These are phyloP conservation scores for Alternaria ethzedia DNA, from an alignment of 2,329 filamentous ascomycete genomes.

Conservation along the genomic window DNA sequence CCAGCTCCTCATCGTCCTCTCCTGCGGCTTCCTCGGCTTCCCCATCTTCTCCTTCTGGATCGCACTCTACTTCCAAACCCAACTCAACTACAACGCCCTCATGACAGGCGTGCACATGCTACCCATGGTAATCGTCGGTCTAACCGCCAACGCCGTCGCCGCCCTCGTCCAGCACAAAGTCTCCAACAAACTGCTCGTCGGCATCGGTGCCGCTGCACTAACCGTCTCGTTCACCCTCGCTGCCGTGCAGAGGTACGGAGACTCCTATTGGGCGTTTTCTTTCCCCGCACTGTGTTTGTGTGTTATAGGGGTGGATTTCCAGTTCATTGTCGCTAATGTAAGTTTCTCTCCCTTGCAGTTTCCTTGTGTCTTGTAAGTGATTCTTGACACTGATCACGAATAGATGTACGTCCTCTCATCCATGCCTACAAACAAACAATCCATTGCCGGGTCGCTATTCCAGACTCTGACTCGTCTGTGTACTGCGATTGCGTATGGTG, in stretches of 20 bases:
- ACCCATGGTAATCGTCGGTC: conserved; percentile 68
- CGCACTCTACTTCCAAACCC: conserved; percentile 68
- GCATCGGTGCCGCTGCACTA: conserved; percentile 56
- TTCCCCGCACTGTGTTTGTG: conserved; percentile 67
- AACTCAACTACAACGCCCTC: conserved; percentile 60
- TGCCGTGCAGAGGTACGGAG: conserved; percentile 61
- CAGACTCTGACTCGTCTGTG: conserved; percentile 69
- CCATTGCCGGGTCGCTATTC: conserved; percentile 71
- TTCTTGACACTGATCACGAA: not conserved
- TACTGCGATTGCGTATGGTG: conserved; percentile 65
- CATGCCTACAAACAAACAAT: conserved; percentile 67
- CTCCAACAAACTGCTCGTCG: conserved; percentile 69
- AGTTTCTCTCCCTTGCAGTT: conserved; percentile 24
- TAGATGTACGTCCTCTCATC: conserved; percentile 74
- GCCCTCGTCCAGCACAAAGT: conserved; percentile 67
- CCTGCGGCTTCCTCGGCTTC: conserved; percentile 69
- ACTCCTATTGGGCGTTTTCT: conserved; percentile 69
- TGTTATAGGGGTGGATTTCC: conserved; percentile 71
- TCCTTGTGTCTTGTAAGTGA: not conserved
- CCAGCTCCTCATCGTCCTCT: conserved; percentile 61
- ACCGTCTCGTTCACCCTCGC: conserved; percentile 59
- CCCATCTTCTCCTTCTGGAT: conserved; percentile 67
- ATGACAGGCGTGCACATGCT: conserved; percentile 68
- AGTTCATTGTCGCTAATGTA: conserved; percentile 74
- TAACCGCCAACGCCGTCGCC: conserved; percentile 68